A percentile compares a stretch with the other conserved stretches of the same genome.
phyloP scores from a whole-genome alignment of 495 filamentous ascomycete genomes.

The Hypoxylon intermedium region DNA sequence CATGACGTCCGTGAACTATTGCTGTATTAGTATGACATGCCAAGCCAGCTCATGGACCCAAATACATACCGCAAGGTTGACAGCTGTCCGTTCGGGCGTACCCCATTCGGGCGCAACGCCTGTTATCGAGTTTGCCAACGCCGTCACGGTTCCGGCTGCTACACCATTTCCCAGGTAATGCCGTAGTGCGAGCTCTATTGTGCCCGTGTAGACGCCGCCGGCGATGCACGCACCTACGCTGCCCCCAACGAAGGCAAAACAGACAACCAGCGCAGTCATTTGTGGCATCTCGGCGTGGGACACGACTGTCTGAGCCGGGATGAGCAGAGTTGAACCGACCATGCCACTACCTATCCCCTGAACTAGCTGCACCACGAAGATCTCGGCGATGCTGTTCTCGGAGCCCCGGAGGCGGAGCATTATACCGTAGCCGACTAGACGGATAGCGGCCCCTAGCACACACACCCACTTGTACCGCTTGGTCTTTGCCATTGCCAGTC shows the following conservation, averaged over 20 bases:
- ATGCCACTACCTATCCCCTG: constrained; percentile 59
- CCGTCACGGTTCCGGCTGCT: constrained; percentile 39
- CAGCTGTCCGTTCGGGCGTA: constrained; percentile 46
- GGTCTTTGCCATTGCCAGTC: constrained; percentile 51
- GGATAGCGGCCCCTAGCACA: constrained; percentile 48
- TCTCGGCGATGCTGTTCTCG: constrained; percentile 52
- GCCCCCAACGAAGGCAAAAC: constrained; percentile 53
- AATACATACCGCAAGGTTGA: constrained; percentile 52
- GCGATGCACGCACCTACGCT: constrained; percentile 58
- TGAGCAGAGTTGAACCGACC: constrained; percentile 53
- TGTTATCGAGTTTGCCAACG: constrained; percentile 55
- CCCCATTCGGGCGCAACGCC: constrained; percentile 52
- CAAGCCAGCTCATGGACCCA: background rate
- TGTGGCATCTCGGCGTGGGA: constrained; percentile 56
- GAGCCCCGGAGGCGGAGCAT: constrained; percentile 58
- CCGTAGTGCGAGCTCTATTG: constrained; percentile 44
- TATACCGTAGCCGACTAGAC: constrained; percentile 57
- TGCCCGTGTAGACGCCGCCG: constrained; percentile 57
- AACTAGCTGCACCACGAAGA: constrained; percentile 56
- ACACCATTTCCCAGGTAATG: constrained; percentile 42
- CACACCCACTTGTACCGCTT: constrained; percentile 57
- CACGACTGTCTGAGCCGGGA: constrained; percentile 54
- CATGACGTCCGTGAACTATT: constrained; percentile 56
- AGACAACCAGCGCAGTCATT: constrained; percentile 54
- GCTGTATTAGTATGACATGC: background rate